Evolutionary conservation across 345 rosid species (phyloP).

Genomic region (Camelina neglecta): DNA sequence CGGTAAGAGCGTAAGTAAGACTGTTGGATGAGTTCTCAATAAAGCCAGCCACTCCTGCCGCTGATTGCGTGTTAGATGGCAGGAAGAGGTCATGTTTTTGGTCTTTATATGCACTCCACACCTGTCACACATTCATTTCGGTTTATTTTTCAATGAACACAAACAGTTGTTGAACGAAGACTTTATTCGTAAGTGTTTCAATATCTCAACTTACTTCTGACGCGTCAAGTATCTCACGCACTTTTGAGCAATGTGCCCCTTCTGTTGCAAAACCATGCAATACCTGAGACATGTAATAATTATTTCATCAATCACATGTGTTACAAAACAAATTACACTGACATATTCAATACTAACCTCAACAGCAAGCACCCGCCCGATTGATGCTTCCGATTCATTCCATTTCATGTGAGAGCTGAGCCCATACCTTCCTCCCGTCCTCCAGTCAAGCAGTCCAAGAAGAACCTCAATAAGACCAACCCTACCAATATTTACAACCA

Average conservation of each 20-base stretch:
- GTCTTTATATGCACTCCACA: constrained; percentile 96
- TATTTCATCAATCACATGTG: constrained; percentile 4
- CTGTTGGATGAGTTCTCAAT: constrained; percentile 84
- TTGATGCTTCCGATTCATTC: constrained; percentile 98
- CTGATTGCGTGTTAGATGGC: constrained; percentile 91
- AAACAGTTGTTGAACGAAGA: neutral
- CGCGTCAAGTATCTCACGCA: constrained; percentile 81
- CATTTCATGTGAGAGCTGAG: constrained; percentile 94
- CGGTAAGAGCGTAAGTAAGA: constrained; percentile 82
- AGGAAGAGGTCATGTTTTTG: constrained; percentile 98
- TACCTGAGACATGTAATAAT: constrained; percentile 54
- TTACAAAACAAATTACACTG: neutral
- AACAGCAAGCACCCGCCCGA: constrained; percentile 95
- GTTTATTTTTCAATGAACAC: neutral
- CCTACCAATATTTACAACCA: constrained; percentile 49
- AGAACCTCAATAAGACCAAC: constrained; percentile 96
- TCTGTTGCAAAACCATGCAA: constrained; percentile 96
- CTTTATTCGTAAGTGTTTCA: neutral
- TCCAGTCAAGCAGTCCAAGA: constrained; percentile 98
- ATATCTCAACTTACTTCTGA: constrained; percentile 73
- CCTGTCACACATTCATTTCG: constrained; percentile 47
- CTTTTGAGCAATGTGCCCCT: constrained; percentile 94
- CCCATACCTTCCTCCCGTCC: constrained; percentile 89
- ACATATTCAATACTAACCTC: constrained; percentile 58
- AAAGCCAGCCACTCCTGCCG: constrained; percentile 96